A percentile compares a stretch with the other conserved stretches of the same genome.
Evolutionary conservation across 495 filamentous ascomycete genomes (phyloP).

Genomic region (Entonaema liquescens): DNA sequence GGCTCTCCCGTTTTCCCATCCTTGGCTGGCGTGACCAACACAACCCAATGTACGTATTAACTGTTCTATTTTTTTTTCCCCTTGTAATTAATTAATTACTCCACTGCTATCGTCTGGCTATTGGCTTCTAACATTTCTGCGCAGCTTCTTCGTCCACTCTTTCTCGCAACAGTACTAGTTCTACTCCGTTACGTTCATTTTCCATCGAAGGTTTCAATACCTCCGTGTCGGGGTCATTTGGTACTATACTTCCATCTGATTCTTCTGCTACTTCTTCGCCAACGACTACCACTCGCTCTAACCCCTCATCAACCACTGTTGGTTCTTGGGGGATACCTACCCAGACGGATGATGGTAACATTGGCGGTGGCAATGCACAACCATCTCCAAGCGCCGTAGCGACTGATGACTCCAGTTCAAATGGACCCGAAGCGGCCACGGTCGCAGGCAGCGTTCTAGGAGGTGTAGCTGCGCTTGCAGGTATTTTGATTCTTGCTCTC

Average conservation of each 20-base stretch:
- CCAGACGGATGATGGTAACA: constrained; percentile 10
- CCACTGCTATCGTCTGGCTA: not conserved
- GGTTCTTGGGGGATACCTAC: constrained; percentile 13
- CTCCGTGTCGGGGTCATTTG: constrained; percentile 27
- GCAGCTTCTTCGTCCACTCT: constrained; percentile 48
- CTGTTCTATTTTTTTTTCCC: not conserved
- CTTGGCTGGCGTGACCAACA: constrained; percentile 52
- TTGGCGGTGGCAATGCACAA: constrained; percentile 29
- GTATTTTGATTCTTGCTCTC: constrained; percentile 64
- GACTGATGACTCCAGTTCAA: constrained; percentile 22
- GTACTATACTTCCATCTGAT: constrained; percentile 37
- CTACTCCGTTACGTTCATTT: constrained; percentile 41
- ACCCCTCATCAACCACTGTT: constrained; percentile 17
- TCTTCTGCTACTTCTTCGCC: constrained; percentile 10
- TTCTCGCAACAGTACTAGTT: constrained; percentile 53
- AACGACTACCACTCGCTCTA: constrained; percentile 23
- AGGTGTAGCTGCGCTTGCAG: constrained; percentile 68
- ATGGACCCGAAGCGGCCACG: constrained; percentile 40
- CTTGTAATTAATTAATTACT: not conserved
- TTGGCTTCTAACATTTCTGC: constrained; percentile 16
- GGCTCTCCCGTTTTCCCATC: constrained; percentile 55
- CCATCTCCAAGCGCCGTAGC: constrained; percentile 30
- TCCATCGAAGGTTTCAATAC: constrained; percentile 30
- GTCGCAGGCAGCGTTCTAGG: constrained; percentile 74
- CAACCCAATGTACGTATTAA: constrained; percentile 50